Evolutionary conservation across 352 stramenopile species (phyloP).

Genomic region (Phytophthora vignae): DNA sequence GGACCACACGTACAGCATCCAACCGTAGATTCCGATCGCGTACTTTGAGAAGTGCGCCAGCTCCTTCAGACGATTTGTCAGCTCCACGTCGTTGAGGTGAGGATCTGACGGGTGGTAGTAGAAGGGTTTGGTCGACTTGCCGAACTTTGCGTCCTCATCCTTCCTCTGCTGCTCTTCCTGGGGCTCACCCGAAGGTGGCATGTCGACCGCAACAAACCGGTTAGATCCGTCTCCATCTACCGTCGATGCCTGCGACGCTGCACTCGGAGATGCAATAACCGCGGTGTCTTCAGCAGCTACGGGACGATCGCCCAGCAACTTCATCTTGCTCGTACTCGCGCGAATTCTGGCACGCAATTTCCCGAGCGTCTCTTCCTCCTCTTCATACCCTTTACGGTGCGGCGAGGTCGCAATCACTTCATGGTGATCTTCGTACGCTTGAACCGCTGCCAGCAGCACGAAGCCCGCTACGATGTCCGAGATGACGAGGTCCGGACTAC

Average conservation of each 20-base stretch:
- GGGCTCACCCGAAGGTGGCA: conserved; percentile 32
- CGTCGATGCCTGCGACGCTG: conserved; percentile 32
- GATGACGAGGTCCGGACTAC: conserved; percentile 87
- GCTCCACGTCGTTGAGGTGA: conserved; percentile 51
- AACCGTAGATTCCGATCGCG: conserved; percentile 88
- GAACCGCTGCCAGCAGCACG: conserved; percentile 80
- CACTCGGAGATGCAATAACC: conserved; percentile 12
- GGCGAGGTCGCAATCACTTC: conserved; percentile 44
- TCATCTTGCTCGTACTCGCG: conserved; percentile 33
- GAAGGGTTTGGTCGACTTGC: conserved; percentile 23
- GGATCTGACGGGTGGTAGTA: conserved; percentile 55
- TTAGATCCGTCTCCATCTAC: conserved; percentile 32
- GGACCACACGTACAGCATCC: conserved; percentile 93
- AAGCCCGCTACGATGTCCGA: conserved; percentile 90
- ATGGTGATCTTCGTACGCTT: conserved; percentile 74
- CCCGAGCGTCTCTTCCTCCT: conserved; percentile 53
- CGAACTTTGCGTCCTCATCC: conserved; percentile 13
- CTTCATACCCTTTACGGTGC: conserved; percentile 42
- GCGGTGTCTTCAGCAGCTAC: neutral
- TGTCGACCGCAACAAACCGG: conserved; percentile 60
- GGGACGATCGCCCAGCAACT: conserved; percentile 8
- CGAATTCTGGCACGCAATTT: conserved; percentile 61
- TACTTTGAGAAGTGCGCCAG: conserved; percentile 89
- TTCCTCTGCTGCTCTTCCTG: conserved; percentile 14
- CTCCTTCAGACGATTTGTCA: conserved; percentile 62